Evolutionary conservation across 2,329 filamentous ascomycete species (phyloP), one percentile per base, ranked within the genome.

Genomic region (Fonsecaea nubica): DNA sequence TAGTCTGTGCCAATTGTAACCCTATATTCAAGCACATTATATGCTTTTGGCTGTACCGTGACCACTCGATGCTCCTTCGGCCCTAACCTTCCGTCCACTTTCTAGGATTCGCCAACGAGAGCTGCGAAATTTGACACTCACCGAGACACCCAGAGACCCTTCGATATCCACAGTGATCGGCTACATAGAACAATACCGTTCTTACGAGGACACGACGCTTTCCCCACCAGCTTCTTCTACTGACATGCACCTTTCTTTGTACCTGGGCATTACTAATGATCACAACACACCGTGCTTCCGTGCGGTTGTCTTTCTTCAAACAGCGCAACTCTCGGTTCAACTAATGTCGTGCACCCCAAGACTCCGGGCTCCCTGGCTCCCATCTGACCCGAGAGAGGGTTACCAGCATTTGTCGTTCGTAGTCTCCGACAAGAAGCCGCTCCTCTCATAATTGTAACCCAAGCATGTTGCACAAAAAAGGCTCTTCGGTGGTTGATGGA

Each of bases 401-500:
- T 48, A n/a, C 42, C 42, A 21, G 42, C 8, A 9, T 48, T 21
- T 18, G n/a, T 48, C 42, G 42, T 21, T 7, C 18, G 4, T 50
- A 12, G 3, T 25, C 15, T 21, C 45, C 9, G 45, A 30, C 21
- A 30, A 18, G 15, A 50, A 50, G 7, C 15, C 5, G 45, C 45
- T 50, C 21, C 12, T 50, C 45, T 32, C 8, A 50, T 12, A 10
- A 33, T 21, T 64, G 62, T 35, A 64, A 64, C 62, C 55, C 33
- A 64, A 64, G 62, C 62, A 58, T 36, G 45, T 50, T 30, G 45
- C 45, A 50, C 53, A 35, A 35, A 36, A 33, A 33, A 55, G 15
- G 15, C 8, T 36, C 40, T 36, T n/a, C 32, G 30, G 30, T 18
- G 7, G 30, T n/a, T 36, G 53, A 8, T 3, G 35, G 5, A 8